Percentiles rank a stretch among this genome's conserved stretches.
Conservation (phyloP, 805 yeast species). For the Metschnikowia borealis region DNA sequence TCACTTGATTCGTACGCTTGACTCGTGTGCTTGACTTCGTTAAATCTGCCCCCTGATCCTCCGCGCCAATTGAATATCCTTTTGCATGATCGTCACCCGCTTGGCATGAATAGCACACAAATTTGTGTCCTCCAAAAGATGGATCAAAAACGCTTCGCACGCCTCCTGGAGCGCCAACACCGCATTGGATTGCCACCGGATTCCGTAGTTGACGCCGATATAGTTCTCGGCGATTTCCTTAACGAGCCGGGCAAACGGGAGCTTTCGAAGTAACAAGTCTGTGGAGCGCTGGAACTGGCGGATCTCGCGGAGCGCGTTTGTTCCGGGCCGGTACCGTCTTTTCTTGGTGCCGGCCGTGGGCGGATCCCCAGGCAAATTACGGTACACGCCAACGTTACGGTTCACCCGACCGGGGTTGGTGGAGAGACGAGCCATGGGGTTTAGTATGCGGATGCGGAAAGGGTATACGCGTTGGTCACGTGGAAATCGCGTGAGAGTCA, state of each 20-base stretch:
- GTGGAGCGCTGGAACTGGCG: slow-evolving; percentile 64
- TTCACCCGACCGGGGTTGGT: slow-evolving; percentile 7
- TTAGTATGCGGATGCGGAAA: neutral
- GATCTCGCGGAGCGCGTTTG: slow-evolving; percentile 63
- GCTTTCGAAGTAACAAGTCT: slow-evolving; percentile 61
- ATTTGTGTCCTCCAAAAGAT: slow-evolving; percentile 73
- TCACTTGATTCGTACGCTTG: too few species aligned
- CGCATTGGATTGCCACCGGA: slow-evolving; percentile 79
- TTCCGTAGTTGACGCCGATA: slow-evolving; percentile 49
- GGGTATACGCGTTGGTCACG: too few species aligned
- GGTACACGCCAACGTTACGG: slow-evolving; percentile 33
- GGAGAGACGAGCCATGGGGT: slow-evolving; percentile 14
- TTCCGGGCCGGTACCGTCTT: slow-evolving; percentile 57
- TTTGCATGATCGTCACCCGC: slow-evolving; percentile 81
- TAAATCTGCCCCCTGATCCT: slow-evolving; percentile 57
- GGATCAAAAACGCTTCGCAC: slow-evolving; percentile 71
- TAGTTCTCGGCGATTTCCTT: slow-evolving; percentile 67
- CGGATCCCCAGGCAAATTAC: slow-evolving; percentile 57
- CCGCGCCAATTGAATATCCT: slow-evolving; percentile 76
- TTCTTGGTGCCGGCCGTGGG: slow-evolving; percentile 22
- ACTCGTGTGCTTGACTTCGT: too few species aligned
- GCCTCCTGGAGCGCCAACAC: slow-evolving; percentile 78
- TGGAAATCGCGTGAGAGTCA: too few species aligned
- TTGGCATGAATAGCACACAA: slow-evolving; percentile 75
- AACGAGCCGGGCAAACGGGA: slow-evolving; percentile 75